A percentile compares a stretch with the other conserved stretches of the same genome.
Evolutionary conservation across 257 asterid genomes (phyloP).

Genomic region (Avicennia marina): DNA sequence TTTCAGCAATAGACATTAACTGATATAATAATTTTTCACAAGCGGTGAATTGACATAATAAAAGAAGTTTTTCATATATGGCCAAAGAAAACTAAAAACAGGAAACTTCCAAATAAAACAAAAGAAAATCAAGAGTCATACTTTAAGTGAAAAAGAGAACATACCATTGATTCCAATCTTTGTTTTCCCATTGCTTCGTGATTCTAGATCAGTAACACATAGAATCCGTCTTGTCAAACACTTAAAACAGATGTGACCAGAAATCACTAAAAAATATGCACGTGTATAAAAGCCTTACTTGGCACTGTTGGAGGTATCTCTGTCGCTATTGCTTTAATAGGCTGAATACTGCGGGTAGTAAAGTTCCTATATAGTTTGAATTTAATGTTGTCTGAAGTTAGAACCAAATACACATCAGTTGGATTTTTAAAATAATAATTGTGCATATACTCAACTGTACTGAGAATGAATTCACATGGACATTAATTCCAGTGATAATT

Average conservation of each 20-base stretch:
- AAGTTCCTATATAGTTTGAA: constrained; percentile 33
- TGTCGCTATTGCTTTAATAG: constrained; percentile 76
- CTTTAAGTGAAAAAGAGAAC: constrained; percentile 13
- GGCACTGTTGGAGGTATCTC: constrained; percentile 66
- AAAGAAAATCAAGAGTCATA: background rate
- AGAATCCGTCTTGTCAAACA: constrained; percentile 18
- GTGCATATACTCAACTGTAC: constrained; percentile 52
- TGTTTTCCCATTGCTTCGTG: constrained; percentile 55
- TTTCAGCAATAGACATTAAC: background rate
- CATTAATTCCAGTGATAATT: constrained; percentile 44
- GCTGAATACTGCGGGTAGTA: constrained; percentile 31
- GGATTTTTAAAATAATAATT: background rate
- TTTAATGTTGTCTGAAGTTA: background rate
- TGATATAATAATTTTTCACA: background rate
- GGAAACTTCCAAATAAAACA: background rate
- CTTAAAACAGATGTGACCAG: constrained; percentile 1
- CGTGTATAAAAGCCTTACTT: constrained; percentile 33
- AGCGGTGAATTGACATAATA: background rate
- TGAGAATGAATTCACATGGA: constrained; percentile 35
- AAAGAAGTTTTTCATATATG: background rate
- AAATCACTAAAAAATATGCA: background rate
- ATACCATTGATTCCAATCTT: constrained; percentile 89
- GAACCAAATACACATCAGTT: background rate
- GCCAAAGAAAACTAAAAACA: background rate
- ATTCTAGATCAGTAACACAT: constrained; percentile 39